phyloP scores from a whole-genome alignment of 805 yeast genomes.

The Yarrowia alimentaria region DNA sequence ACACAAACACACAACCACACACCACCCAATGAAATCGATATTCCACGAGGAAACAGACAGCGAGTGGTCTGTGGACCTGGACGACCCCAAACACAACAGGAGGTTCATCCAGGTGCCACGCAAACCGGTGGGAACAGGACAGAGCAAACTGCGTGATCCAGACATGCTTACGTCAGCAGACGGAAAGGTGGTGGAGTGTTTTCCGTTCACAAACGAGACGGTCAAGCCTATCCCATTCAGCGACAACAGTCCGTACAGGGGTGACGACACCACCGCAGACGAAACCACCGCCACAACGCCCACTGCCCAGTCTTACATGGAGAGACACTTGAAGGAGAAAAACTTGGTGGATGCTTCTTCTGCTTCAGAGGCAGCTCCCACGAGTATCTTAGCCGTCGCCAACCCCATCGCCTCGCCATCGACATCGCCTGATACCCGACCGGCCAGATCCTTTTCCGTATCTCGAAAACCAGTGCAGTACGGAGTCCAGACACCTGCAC shows the following conservation, averaged over 20 bases:
- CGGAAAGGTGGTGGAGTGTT: conserved; percentile 19
- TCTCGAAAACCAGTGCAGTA: conserved; percentile 19
- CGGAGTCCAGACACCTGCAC: conserved; percentile 10
- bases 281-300: no score
- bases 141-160: conserved; percentile 24
- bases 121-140: conserved; percentile 23
- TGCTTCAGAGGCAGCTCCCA: neutral
- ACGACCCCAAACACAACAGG: conserved; percentile 13
- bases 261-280: no score
- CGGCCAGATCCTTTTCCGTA: conserved; percentile 11
- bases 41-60: conserved; percentile 28
- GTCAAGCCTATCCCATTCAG: no score
- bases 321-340: no score
- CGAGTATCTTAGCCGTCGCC: no score
- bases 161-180: conserved; percentile 1
- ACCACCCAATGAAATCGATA: conserved; percentile 6
- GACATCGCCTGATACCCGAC: neutral
- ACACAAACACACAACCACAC: no score
- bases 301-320: no score
- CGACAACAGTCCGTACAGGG: no score
- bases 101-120: conserved; percentile 25
- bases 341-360: no score
- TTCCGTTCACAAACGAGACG: conserved; percentile 27
- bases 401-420: neutral
- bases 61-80: conserved; percentile 25